phyloP scores from a whole-genome alignment of 2,329 filamentous ascomycete species.

The Didymella arachidicola region DNA sequence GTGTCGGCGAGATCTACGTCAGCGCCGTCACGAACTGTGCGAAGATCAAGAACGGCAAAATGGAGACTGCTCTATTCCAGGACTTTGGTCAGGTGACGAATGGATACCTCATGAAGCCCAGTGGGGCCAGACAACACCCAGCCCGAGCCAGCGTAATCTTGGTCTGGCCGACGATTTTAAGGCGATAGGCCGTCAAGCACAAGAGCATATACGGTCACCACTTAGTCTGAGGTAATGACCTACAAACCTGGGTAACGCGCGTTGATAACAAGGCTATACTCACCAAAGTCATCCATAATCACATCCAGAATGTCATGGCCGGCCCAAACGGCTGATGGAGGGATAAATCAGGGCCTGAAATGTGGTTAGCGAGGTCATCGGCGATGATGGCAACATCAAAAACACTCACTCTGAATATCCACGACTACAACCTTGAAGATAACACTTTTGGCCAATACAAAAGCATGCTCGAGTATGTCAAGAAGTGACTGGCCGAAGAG shows the following conservation, averaged over 20 bases:
- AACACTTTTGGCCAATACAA: constrained; percentile 63
- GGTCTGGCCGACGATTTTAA: constrained; percentile 63
- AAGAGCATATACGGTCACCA: constrained; percentile 71
- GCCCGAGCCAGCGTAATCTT: constrained; percentile 57
- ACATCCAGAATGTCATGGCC: constrained; percentile 54
- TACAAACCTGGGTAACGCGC: constrained; percentile 63
- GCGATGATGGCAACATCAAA: constrained; percentile 65
- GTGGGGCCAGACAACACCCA: constrained; percentile 66
- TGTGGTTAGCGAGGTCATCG: constrained; percentile 71
- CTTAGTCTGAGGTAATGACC: constrained; percentile 66
- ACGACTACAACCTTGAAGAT: constrained; percentile 72
- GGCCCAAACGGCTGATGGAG: constrained; percentile 58
- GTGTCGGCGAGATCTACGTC: constrained; percentile 69
- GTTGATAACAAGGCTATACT: constrained; percentile 63
- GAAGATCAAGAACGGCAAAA: constrained; percentile 60
- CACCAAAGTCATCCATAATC: constrained; percentile 65
- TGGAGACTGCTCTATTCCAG: constrained; percentile 64
- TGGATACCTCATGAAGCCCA: constrained; percentile 77
- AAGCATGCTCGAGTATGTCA: constrained; percentile 66
- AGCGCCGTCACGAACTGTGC: constrained; percentile 67
- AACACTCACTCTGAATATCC: constrained; percentile 75
- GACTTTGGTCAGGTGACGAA: constrained; percentile 71
- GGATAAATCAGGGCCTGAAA: constrained; percentile 70
- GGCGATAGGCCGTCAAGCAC: too few relatives aligned
- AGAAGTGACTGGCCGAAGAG: constrained; percentile 68